A percentile compares a stretch with the other conserved stretches of the same genome.
phyloP scores from a whole-genome alignment of 208 protist species.

The Leishmania turanica region DNA sequence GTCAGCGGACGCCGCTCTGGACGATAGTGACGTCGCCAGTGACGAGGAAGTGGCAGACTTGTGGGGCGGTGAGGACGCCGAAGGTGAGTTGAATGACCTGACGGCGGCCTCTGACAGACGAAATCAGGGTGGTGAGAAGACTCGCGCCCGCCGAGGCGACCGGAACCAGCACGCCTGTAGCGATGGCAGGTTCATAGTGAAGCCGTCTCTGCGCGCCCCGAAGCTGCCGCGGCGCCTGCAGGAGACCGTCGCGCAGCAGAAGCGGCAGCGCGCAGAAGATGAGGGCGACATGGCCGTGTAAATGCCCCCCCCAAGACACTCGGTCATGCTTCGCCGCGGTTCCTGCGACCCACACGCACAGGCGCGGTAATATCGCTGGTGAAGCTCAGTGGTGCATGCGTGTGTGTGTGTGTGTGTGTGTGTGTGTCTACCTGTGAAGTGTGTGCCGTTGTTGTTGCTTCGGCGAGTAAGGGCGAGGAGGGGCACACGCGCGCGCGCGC shows the following conservation, averaged over 20 bases:
- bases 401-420: background rate
- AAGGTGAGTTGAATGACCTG: constrained; percentile 27
- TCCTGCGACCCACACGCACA: background rate
- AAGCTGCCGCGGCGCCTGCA: constrained; percentile 58
- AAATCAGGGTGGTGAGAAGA: background rate
- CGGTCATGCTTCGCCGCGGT: background rate
- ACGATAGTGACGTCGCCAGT: background rate
- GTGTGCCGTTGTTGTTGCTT: background rate
- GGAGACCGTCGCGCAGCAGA: constrained; percentile 29
- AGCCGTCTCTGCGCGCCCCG: constrained; percentile 51
- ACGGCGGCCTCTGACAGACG: constrained; percentile 19
- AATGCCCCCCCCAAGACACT: background rate
- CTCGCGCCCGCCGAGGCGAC: background rate
- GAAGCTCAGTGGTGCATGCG: background rate
- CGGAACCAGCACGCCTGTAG: background rate
- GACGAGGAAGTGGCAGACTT: constrained; percentile 27
- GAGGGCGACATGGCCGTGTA: too few relatives aligned
- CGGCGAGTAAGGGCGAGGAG: background rate
- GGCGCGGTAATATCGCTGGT: background rate
- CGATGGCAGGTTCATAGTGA: constrained; percentile 57
- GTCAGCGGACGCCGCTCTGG: background rate
- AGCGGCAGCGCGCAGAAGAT: constrained; percentile 35
- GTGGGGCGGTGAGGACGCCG: constrained; percentile 25
- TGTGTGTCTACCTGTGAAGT: background rate
- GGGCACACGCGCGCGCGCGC: background rate